Evolutionary conservation across 192 early-diverging fungal species (phyloP), one percentile per base, ranked within the genome.

Genomic region (Coemansia sp.): DNA sequence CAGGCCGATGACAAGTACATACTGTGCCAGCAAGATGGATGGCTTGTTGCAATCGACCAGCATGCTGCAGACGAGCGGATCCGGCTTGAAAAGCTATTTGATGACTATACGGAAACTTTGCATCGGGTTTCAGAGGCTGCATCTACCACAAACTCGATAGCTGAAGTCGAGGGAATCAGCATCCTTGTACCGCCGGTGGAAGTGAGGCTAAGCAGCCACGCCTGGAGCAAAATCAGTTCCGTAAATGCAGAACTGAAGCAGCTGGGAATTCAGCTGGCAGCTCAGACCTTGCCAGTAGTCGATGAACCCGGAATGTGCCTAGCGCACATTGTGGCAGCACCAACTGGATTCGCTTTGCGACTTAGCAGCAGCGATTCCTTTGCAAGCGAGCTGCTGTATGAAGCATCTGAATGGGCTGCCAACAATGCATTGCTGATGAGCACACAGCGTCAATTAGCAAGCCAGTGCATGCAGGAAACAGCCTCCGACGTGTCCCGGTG

Each of bases 61-160:
- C 76, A 79, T 40, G 76, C 76, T 2, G 76, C 76, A 3, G 76
- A 79, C 48, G 76, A 79, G 66, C 62, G 76, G 8, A 52, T 70
- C 31, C 59, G 66, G 6, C 53, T 79, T 23, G 76, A 79, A 30
- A 39, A 17, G 0, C 31, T 31, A 28, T 79, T 71, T 42, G 23
- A 57, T 14, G 21, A 40, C 2, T 48, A 70, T 9, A 54, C 44
- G 18, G 9, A 14, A 34, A 49, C 62, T 44, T 10, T 77, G 26
- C 23, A 9, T 14, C 10, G 11, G 14, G n/a, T 69, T 14, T 11
- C 42, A 6, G 42, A 16, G 11, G 53, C 67, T 3, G 28, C 43
- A 10, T 45, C 31, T 23, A 40, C 31, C 7, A 34, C 2, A 34
- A 26, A 36, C 11, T 36, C 64, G 28, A 26, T 56, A 21, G 46